Evolutionary conservation across 257 asterid species (phyloP), one percentile per base, ranked within the genome.

Genomic region (Plantago major): DNA sequence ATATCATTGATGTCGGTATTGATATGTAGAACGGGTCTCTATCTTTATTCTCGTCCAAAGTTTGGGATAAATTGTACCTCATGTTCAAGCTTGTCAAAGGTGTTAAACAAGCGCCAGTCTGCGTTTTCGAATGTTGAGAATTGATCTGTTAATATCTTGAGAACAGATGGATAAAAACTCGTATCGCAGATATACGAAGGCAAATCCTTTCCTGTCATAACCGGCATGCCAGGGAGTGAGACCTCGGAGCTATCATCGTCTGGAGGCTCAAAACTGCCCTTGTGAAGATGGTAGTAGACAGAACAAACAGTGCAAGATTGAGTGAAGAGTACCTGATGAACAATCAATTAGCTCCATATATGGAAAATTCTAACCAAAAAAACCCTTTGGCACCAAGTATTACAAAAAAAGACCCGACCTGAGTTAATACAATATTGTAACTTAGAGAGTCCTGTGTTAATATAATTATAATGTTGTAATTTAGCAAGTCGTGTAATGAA

Each of bases 71-170:
- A 11, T 18, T 2, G 0, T 62, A 67, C 89, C 87, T 85, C 82
- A 6, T 42, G 26, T 65, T 85, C 96, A 3, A 85, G 82, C 65
- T 50, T 69, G 59, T 85, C 77, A 9, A 88, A 83, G 13, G 87
- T 72, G 80, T 85, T 85, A 78, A 81, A 79, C 48, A 84, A 71
- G 42, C 78, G 69, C 94, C 94, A 87, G 17, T 84, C 87, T 19
- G 90, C 94, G n/a, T 67, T 57, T 42, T 73, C 76, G 7, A 74
- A 65, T 13, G 69, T 60, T 9, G 68, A 42, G 33, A 69, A 75
- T 19, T 72, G 79, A 0, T 67, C 71, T 6, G 73, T 62, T 15
- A 61, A 18, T 5, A 22, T 3, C 58, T 49, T 59, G 19, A 66
- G 19, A 9, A 84, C 19, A 33, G 77, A 2, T 17, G 70, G 73